Evolutionary conservation across 164 flowering plant species (phyloP).

Genomic region (Echeveria elegans): DNA sequence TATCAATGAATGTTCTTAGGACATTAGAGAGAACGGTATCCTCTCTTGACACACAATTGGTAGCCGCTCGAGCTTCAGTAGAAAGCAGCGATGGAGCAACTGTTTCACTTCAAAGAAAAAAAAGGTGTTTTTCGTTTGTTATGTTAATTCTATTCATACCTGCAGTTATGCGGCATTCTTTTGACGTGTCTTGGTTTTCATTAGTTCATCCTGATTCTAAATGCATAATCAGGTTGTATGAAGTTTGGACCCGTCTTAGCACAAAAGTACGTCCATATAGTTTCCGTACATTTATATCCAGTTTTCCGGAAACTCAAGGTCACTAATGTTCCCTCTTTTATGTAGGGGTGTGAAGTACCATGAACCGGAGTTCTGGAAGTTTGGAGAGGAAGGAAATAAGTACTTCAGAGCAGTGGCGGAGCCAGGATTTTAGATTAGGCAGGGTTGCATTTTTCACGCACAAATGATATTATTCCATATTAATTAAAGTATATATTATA

Average conservation of each 20-base stretch:
- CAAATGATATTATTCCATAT: too few relatives aligned
- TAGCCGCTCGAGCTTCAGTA: constrained; percentile 67
- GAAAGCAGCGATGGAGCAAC: constrained; percentile 34
- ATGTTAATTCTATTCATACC: neutral
- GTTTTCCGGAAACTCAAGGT: neutral
- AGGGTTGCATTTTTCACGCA: too few relatives aligned
- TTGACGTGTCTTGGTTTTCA: neutral
- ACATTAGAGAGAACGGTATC: constrained; percentile 79
- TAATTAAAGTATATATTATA: too few relatives aligned
- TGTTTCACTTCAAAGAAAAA: constrained; percentile 22
- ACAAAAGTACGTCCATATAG: constrained; percentile 47
- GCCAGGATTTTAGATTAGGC: too few relatives aligned
- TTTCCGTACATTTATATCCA: neutral
- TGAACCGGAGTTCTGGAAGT: constrained; percentile 97
- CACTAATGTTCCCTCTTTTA: constrained; percentile 2
- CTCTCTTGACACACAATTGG: constrained; percentile 72
- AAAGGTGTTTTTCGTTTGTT: constrained; percentile 61
- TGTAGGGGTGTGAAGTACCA: constrained; percentile 82
- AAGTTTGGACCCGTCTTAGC: constrained; percentile 92
- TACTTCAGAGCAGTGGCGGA: too few relatives aligned
- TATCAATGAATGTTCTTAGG: constrained; percentile 35
- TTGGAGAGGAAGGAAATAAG: constrained; percentile 94
- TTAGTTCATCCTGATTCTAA: neutral
- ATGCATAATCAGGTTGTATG: constrained; percentile 98
- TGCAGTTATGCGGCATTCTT: neutral